Evolutionary conservation across 2,329 filamentous ascomycete species (phyloP), one percentile per base, ranked within the genome.

Genomic region (Curvularia verruculosa): DNA sequence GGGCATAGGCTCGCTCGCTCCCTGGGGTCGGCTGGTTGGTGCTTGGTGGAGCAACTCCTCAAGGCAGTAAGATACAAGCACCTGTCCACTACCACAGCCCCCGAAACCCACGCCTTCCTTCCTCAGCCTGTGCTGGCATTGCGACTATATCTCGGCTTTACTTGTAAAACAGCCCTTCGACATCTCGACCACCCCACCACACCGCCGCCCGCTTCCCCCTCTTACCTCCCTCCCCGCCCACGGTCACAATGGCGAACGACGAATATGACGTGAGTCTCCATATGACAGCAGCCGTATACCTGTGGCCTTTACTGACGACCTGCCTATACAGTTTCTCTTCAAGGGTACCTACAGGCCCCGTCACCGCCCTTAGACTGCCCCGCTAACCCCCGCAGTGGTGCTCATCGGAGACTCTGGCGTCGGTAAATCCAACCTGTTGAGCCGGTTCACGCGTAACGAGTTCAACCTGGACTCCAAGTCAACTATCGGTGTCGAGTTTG

Each of bases 391-490:
- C 63, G 62, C 76, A 96, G 94, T 98, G 78, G 95, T 99, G 78
- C 85, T 99, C 80, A 99, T 99, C 79, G 95, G 95, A 87, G 95
- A 99, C 83, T 97, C 93, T 70, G 95, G 95, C 74, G 95, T 99
- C 81, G 95, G 95, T 84, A 99, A 99, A 86, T 99, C 95, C 84
- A 99, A 99, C 83, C 91, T 99, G 73, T 86, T 99, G 82, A 97
- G 93, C 83, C 91, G 96, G 81, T 99, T 99, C 87, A 98, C 95
- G 72, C 92, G 95, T 78, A 98, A 99, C 81, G 95, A 99, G 83
- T 99, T 99, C 89, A 98, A 98, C 83, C 87, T 98, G 68, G 95
- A 99, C 82, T 96, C 94, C 79, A 98, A 99, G 87, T 98, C 95
- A 64, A 99, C 95, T 71, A 99, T 99, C 82, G 95, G 95, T 74